Conservation (phyloP, 495 filamentous ascomycete species). For the Tuber calosporum region DNA sequence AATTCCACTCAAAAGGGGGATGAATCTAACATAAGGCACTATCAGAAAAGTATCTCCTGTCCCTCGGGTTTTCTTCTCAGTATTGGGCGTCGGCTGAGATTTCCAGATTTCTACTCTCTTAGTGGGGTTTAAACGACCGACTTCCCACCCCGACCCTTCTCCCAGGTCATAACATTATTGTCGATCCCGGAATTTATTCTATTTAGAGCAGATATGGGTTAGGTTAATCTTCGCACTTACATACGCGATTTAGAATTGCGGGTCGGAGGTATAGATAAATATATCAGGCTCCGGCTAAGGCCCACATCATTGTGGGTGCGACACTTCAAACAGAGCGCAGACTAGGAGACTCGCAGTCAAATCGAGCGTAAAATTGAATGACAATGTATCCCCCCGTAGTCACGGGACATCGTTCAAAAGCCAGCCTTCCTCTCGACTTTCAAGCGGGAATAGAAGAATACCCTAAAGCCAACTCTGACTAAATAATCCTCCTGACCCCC, state of each 20-base stretch:
- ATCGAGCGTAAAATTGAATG: background rate
- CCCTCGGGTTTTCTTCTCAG: too few species aligned
- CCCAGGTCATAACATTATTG: background rate
- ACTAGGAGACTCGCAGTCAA: background rate
- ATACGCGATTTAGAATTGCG: background rate
- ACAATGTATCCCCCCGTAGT: background rate
- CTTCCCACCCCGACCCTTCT: too few species aligned
- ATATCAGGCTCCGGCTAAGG: background rate
- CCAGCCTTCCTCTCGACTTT: background rate
- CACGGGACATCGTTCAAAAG: background rate
- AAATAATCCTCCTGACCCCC: conserved; percentile 55
- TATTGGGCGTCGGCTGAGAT: too few species aligned
- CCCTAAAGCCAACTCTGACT: background rate
- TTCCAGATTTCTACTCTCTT: too few species aligned
- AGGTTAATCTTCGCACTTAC: background rate
- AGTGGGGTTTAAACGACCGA: too few species aligned
- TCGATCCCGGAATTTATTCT: background rate
- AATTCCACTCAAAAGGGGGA: too few species aligned
- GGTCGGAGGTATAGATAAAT: background rate
- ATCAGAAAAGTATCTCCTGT: too few species aligned
- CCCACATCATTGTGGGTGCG: too few species aligned
- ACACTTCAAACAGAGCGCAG: background rate
- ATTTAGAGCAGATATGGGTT: background rate
- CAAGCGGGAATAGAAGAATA: background rate
- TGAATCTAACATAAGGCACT: too few species aligned